Conservation (phyloP, 73 alveolate genomes). For the Paramecium tetraurelia region DNA sequence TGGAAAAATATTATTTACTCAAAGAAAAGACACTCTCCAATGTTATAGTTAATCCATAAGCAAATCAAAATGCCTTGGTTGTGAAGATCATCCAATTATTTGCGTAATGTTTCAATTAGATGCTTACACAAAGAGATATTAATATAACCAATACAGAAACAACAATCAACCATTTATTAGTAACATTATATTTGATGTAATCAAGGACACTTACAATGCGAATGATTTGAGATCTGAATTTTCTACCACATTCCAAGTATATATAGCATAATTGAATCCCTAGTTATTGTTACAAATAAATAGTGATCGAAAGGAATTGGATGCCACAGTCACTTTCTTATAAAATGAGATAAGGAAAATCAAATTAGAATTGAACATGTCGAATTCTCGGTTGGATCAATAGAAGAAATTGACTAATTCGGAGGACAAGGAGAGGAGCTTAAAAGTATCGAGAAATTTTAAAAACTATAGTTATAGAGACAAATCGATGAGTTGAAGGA, state of each 20-base stretch:
- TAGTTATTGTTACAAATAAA: not conserved
- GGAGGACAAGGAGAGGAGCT: not conserved
- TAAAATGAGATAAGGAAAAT: slow-evolving; percentile 6
- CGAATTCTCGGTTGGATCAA: not conserved
- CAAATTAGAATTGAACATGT: not conserved
- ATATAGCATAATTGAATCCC: not conserved
- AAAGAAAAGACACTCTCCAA: not conserved
- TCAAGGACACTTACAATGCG: not conserved
- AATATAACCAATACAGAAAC: slow-evolving; percentile 37
- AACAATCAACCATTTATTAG: slow-evolving; percentile 1
- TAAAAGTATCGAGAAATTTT: not conserved
- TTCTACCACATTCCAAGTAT: slow-evolving; percentile 1
- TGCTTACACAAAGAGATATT: slow-evolving; percentile 21
- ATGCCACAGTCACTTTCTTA: slow-evolving; percentile 18
- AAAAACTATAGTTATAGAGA: not conserved
- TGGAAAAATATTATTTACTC: slow-evolving; percentile 12
- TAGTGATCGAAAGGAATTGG: slow-evolving; percentile 32
- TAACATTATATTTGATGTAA: not conserved
- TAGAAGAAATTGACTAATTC: not conserved
- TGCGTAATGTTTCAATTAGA: not conserved
- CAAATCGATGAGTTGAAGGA: not conserved
- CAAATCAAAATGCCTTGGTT: not conserved
- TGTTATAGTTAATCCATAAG: not conserved
- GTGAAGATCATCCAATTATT: slow-evolving; percentile 11
- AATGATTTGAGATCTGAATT: slow-evolving; percentile 9